A percentile compares a stretch with the other conserved stretches of the same genome.
phyloP scores from a whole-genome alignment of 1,284 basidiomycete genomes.

The Leccinum ponderosum region DNA sequence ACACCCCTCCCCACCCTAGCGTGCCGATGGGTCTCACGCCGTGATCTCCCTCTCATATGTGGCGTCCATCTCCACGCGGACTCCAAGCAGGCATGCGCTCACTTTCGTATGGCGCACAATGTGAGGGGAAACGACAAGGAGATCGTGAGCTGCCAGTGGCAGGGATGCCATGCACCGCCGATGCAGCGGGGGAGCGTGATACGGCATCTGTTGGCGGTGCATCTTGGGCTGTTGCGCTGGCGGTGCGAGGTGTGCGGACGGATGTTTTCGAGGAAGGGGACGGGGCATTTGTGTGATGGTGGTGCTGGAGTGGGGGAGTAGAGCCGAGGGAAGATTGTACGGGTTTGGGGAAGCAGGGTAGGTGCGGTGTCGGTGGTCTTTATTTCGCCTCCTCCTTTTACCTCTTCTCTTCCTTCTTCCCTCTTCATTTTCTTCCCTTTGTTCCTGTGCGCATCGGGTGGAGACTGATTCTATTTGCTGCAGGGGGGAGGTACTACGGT shows the following conservation, averaged over 20 bases:
- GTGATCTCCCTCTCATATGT: conserved; percentile 6
- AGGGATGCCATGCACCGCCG: conserved; percentile 9
- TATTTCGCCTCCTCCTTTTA: neutral
- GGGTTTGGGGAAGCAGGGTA: neutral
- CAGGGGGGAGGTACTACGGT: neutral
- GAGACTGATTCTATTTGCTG: neutral
- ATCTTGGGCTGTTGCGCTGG: conserved; percentile 19
- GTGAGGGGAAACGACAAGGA: conserved; percentile 22
- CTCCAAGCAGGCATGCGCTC: conserved; percentile 8
- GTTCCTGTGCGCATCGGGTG: neutral
- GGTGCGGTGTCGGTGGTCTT: neutral
- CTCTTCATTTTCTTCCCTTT: neutral
- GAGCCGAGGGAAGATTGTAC: neutral
- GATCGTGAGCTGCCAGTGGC: conserved; percentile 11
- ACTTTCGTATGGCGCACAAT: conserved; percentile 17
- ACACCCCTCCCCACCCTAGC: neutral
- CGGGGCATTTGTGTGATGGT: conserved; percentile 9
- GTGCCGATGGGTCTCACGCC: conserved; percentile 13
- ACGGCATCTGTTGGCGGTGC: conserved; percentile 20
- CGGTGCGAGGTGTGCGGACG: conserved; percentile 12
- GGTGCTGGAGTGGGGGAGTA: neutral
- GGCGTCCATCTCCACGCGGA: conserved; percentile 9
- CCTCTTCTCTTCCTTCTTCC: neutral
- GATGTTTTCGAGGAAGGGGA: conserved; percentile 21
- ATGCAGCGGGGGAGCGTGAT: conserved; percentile 26